Conservation (phyloP, 305 asterid species). For the Fraxinus dipetala region DNA sequence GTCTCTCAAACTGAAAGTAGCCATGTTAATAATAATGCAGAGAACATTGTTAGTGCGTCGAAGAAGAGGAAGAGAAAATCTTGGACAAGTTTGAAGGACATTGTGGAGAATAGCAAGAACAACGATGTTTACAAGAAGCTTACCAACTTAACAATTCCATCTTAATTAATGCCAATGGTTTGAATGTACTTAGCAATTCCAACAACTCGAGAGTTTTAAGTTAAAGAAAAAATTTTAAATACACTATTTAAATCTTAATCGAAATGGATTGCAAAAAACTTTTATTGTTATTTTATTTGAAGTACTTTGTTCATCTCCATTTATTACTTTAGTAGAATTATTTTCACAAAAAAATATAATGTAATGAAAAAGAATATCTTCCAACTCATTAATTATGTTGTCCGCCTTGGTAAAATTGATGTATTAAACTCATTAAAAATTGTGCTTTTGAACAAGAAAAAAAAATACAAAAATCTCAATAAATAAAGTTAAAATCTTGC, state of each 20-base stretch:
- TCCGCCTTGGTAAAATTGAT: no score
- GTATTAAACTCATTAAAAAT: no score
- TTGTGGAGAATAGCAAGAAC: conserved; percentile 41
- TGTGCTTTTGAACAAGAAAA: no score
- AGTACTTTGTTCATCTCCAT: neutral
- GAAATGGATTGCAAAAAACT: neutral
- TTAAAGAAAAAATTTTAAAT: no score
- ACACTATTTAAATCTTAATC: neutral
- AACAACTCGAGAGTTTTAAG: neutral
- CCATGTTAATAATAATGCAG: conserved; percentile 27
- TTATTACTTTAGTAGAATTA: no score
- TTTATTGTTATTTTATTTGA: neutral
- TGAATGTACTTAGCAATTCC: neutral
- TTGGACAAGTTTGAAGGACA: conserved; percentile 78
- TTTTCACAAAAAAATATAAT: no score
- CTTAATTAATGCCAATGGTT: conserved; percentile 13
- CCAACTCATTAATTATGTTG: no score
- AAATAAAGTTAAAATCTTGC: no score
- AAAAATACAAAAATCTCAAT: no score
- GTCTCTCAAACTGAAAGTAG: conserved; percentile 29
- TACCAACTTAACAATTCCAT: conserved; percentile 41
- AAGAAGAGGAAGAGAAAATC: conserved; percentile 53
- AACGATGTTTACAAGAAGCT: conserved; percentile 31
- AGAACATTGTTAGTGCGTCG: conserved; percentile 23
- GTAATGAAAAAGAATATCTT: no score